Evolutionary conservation across 495 filamentous ascomycete genomes (phyloP), one percentile per base, ranked within the genome.

Genomic region (Annulohypoxylon bovei): DNA sequence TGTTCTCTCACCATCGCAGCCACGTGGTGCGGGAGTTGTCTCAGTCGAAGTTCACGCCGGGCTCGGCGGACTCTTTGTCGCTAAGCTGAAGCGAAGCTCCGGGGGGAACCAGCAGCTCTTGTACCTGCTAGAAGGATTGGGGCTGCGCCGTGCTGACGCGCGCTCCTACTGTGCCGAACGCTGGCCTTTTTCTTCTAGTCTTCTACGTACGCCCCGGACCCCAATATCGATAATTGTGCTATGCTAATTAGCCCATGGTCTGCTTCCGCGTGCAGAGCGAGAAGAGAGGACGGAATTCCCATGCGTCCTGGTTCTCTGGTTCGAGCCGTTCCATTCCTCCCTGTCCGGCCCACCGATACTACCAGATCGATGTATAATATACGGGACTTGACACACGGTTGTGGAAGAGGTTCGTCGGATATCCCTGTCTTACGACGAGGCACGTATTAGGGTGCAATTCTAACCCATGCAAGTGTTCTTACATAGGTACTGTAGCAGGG

Each of bases 341-440:
- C 9, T 57, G 62, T 53, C 33, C 22, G 62, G 39, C 27, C 62
- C 53, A 58, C 62, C 35, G 62, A 33, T 53, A 53, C n/a, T 1
- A 44, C 42, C 20, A 14, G 50, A n/a, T 16, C 14, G 5, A 32
- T n/a, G 28, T n/a, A n/a, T n/a, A 14, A 35, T 20, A 12, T 49
- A n/a, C 40, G 62, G 62, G 53, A 65, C 25, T 56, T 57, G 52
- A 57, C 28, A 65, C 50, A 39, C 22, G 20, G 27, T 58, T 37
- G 53, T 20, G 52, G 53, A 52, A 25, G 50, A 32, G 52, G 37
- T 56, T 30, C 11, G 5, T 16, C 20, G 9, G 9, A 16, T 18
- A 56, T 28, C 62, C 62, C 50, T 56, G 50, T 56, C 49, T 53
- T 47, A 54, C 30, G 30, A 46, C 35, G 3, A 32, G 60, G 35